Evolutionary conservation across 345 rosid species (phyloP).

Genomic region (Ricinus communis): DNA sequence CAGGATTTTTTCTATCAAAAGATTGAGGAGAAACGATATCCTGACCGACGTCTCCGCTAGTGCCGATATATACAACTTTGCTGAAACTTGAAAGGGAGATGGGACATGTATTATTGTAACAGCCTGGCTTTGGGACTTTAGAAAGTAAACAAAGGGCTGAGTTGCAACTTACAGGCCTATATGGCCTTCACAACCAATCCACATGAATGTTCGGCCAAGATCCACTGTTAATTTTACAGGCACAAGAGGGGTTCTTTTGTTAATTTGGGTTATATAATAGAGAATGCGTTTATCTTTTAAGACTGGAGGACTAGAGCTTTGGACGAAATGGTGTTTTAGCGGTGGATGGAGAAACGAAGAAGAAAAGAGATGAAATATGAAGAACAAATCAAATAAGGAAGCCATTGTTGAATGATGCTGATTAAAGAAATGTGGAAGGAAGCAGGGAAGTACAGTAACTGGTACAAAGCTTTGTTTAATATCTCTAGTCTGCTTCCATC

Average conservation of each 20-base stretch:
- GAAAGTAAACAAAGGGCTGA: slow-evolving; percentile 10
- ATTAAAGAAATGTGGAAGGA: no score
- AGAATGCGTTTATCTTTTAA: slow-evolving; percentile 21
- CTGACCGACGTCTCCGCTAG: slow-evolving; percentile 1
- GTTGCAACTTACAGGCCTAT: slow-evolving; percentile 5
- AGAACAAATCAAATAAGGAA: background rate
- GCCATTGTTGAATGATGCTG: background rate
- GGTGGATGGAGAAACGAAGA: background rate
- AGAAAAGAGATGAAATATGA: background rate
- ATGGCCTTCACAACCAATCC: slow-evolving; percentile 17
- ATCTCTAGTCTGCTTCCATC: no score
- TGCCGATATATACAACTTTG: background rate
- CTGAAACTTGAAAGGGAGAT: slow-evolving; percentile 1
- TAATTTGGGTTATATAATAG: slow-evolving; percentile 24
- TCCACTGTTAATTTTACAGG: slow-evolving; percentile 16
- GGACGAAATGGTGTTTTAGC: slow-evolving; percentile 3
- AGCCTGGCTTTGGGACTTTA: slow-evolving; percentile 14
- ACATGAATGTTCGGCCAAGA: slow-evolving; percentile 14
- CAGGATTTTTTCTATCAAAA: background rate
- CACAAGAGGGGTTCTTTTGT: slow-evolving; percentile 27
- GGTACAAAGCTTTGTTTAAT: no score
- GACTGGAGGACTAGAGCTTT: slow-evolving; percentile 22
- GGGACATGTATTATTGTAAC: slow-evolving; percentile 17
- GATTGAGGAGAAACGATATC: slow-evolving; percentile 15
- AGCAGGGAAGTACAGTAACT: no score